Conservation (phyloP, 257 asterid genomes). For the Ilex asprella region DNA sequence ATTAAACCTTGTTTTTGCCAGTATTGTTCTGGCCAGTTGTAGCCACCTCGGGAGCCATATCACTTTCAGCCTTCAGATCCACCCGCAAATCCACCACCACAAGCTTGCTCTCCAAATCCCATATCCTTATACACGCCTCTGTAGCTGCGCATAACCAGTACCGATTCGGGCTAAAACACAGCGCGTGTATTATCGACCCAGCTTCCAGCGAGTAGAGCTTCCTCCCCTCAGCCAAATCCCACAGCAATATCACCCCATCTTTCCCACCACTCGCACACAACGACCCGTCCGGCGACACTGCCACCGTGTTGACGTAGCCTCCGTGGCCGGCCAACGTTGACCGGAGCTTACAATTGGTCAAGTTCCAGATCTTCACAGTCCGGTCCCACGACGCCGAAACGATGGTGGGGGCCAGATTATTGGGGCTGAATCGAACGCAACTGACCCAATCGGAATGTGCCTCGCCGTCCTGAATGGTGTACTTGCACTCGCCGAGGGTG, state of each 20-base stretch:
- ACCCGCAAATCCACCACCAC: constrained; percentile 61
- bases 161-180: constrained; percentile 80
- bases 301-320: constrained; percentile 65
- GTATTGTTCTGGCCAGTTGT: constrained; percentile 27
- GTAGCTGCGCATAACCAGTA: constrained; percentile 89
- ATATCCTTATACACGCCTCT: constrained; percentile 61
- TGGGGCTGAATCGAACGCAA: constrained; percentile 66
- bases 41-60: constrained; percentile 36
- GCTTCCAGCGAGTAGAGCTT: constrained; percentile 60
- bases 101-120: constrained; percentile 89
- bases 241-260: constrained; percentile 66
- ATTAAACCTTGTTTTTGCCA: constrained; percentile 45
- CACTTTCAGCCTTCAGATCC: constrained; percentile 66
- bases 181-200: constrained; percentile 55
- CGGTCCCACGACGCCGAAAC: constrained; percentile 77
- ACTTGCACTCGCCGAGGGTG: constrained; percentile 51
- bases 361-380: constrained; percentile 67
- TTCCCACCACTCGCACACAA: constrained; percentile 84
- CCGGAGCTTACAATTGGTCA: constrained; percentile 55
- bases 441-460: constrained; percentile 74
- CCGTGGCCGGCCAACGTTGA: constrained; percentile 48
- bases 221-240: constrained; percentile 87
- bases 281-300: constrained; percentile 81
- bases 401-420: constrained; percentile 43
- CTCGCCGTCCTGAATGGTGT: constrained; percentile 56